Evolutionary conservation across 2,329 filamentous ascomycete genomes (phyloP).

Genomic region (Tolypocladium pustulatum): DNA sequence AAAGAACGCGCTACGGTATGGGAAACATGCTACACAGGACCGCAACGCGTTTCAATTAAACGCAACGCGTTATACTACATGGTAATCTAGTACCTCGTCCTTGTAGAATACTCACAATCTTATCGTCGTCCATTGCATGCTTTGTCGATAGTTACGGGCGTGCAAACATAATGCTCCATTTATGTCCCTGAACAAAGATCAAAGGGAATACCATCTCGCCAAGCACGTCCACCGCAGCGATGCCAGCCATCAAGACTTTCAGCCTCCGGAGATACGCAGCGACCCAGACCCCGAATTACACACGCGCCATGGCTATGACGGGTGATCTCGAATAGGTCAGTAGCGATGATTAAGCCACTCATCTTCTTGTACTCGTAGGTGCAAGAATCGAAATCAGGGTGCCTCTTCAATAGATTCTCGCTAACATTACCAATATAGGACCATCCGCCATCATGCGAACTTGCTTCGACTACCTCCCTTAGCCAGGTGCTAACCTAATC

Average conservation of each 20-base stretch:
- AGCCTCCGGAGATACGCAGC: too few species aligned
- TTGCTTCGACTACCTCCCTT: conserved; percentile 8
- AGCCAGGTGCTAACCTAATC: conserved; percentile 2
- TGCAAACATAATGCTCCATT: too few species aligned
- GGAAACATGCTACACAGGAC: not conserved
- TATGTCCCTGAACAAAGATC: too few species aligned
- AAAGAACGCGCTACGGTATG: not conserved
- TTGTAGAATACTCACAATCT: too few species aligned
- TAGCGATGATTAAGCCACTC: conserved; percentile 4
- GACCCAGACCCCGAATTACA: too few species aligned
- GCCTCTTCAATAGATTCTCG: conserved; percentile 11
- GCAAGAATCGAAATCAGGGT: conserved; percentile 19
- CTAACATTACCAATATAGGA: conserved; percentile 16
- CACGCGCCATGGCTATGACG: not conserved
- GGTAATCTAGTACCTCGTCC: not conserved
- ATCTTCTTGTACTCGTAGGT: conserved; percentile 17
- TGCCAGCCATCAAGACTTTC: too few species aligned
- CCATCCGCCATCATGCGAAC: conserved; percentile 15
- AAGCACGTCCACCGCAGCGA: too few species aligned
- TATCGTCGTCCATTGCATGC: too few species aligned
- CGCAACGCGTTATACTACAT: too few species aligned
- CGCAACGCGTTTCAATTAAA: not conserved
- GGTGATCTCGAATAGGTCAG: not conserved
- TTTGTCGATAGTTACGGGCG: too few species aligned
- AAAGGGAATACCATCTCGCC: too few species aligned